Conservation (phyloP, 805 yeast genomes). For the Candida tammaniensis region DNA sequence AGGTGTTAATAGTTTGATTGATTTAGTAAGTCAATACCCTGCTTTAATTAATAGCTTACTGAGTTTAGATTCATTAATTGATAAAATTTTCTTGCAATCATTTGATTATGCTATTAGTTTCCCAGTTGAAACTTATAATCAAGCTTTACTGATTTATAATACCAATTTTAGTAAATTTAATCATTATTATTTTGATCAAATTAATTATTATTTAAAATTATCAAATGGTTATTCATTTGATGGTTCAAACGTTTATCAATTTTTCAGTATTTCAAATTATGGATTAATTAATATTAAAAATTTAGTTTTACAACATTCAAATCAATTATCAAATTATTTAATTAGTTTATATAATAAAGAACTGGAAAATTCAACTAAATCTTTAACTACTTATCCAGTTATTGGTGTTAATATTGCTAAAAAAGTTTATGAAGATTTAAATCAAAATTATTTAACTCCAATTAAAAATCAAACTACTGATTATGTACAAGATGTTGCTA, state of each 20-base stretch:
- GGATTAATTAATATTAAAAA: constrained; percentile 19
- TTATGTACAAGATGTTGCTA: constrained; percentile 34
- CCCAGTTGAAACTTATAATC: constrained; percentile 7
- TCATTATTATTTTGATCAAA: constrained; percentile 7
- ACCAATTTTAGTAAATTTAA: constrained; percentile 6
- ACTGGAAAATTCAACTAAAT: constrained; percentile 1
- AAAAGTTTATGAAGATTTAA: constrained; percentile 17
- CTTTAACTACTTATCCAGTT: constrained; percentile 20
- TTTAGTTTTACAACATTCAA: constrained; percentile 20
- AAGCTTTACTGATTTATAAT: constrained; percentile 4
- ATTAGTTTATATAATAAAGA: constrained; percentile 29
- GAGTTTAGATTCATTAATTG: too few species aligned
- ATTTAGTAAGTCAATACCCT: constrained; percentile 20
- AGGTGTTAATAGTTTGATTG: constrained; percentile 19
- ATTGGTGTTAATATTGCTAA: constrained; percentile 5
- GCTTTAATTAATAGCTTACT: constrained; percentile 15
- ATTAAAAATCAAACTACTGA: constrained; percentile 37
- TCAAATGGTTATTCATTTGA: constrained; percentile 24
- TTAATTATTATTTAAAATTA: constrained; percentile 25
- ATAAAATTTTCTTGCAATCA: constrained; percentile 20
- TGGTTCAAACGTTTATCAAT: constrained; percentile 18
- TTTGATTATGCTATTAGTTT: constrained; percentile 17
- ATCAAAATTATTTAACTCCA: constrained; percentile 37
- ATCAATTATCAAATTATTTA: constrained; percentile 21
- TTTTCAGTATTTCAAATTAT: constrained; percentile 18